Percentiles rank a stretch among this genome's conserved stretches.
Conservation (phyloP, 305 asterid genomes). For the Fraxinus platypoda region DNA sequence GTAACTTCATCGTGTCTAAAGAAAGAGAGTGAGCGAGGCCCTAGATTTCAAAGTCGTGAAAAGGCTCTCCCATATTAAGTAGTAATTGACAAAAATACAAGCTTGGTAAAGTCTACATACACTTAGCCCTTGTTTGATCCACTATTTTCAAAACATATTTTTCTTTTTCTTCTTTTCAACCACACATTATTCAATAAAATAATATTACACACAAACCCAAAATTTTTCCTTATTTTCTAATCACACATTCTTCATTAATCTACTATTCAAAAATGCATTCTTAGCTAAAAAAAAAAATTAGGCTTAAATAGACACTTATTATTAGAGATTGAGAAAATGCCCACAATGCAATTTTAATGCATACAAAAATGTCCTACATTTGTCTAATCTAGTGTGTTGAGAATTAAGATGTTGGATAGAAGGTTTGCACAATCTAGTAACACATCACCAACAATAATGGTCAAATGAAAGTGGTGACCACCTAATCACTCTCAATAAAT, state of each 20-base stretch:
- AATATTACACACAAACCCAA: too few relatives aligned
- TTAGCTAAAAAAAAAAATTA: too few relatives aligned
- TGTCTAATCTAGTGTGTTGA: neutral
- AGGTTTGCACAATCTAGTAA: too few relatives aligned
- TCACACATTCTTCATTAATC: too few relatives aligned
- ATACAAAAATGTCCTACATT: neutral
- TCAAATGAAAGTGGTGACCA: neutral
- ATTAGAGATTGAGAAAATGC: neutral
- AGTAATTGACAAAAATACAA: neutral
- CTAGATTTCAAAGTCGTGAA: neutral
- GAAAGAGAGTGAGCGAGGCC: neutral
- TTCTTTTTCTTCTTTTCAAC: too few relatives aligned
- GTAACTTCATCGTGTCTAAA: neutral
- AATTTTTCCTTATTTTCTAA: too few relatives aligned
- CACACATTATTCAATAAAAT: too few relatives aligned
- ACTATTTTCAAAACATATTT: too few relatives aligned
- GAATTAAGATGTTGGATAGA: neutral
- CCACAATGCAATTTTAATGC: neutral
- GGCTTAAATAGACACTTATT: too few relatives aligned
- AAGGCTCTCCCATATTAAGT: neutral
- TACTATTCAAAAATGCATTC: too few relatives aligned
- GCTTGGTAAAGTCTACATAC: neutral
- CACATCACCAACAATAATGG: neutral
- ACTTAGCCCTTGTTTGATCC: too few relatives aligned
- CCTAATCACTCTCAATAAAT: neutral